Base-by-base conservation (phyloP, 2,329 filamentous ascomycete species). In the Monilinia laxa region DNA sequence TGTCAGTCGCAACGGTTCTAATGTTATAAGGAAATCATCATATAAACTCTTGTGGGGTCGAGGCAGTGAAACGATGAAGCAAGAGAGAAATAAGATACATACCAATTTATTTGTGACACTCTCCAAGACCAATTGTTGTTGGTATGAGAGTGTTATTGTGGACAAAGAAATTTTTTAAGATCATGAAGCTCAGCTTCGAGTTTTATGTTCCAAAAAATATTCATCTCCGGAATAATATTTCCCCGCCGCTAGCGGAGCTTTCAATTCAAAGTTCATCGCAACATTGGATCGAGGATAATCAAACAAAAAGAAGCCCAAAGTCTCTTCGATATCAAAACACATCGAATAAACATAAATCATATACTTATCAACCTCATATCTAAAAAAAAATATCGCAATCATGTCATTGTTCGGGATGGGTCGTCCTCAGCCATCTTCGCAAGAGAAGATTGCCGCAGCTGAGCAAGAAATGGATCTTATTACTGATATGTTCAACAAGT, bases 401-500 rank as follows among this genome's bases (percentile, higher is more conserved):
- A 91, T 91, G 89, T 90, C 88, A 67, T 90, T 90, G 82, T 85
- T 91, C 74, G 89, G 89, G 77, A 87, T 90, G 77, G 83, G 84
- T 76, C 84, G 87, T 73, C 91, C 92, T 70, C 92, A 97, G 82
- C 90, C 93, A 78, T 90, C 92, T 71, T 97, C 93, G 76, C 93
- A 92, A 80, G 91, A 98, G 85, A 99, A 98, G 86, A 95, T 99
- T 79, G 91, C 92, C 75, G 91, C 92, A 75, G 93, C 96, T 75
- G 94, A 99, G 83, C 90, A 92, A 73, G 96, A 99, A 83, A 92
- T 98, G 81, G 95, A 97, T 81, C 93, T 98, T 84, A 88, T 97
- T 74, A 92, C 93, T 70, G 93, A 97, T 80, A 97, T 98, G 90
- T 96, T 97, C 85, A 94, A 93, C 83, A 91, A 95, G 95, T 98